These are phyloP conservation scores for Amanita exitialis DNA, from an alignment of 768 basidiomycete genomes.

Conservation along the genomic window DNA sequence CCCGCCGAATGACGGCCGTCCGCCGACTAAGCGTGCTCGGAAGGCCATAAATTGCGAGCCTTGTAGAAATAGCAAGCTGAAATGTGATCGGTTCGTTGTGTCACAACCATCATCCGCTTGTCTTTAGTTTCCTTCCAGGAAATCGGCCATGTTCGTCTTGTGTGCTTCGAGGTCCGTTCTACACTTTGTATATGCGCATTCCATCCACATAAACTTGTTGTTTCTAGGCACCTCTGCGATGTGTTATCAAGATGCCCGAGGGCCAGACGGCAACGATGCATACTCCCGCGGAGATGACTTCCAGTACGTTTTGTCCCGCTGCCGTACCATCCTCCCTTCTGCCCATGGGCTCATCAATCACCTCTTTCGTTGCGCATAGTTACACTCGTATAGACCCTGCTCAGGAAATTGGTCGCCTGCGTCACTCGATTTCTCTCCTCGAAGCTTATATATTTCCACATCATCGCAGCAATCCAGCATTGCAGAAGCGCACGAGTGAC, in stretches of 20 bases:
- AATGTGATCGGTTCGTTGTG: constrained; percentile 66
- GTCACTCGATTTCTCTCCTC: constrained; percentile 58
- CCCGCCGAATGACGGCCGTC: constrained; percentile 41
- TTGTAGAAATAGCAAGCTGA: constrained; percentile 79
- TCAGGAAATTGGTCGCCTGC: constrained; percentile 56
- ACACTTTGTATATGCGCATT: constrained; percentile 2
- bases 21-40: constrained; percentile 72
- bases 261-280: constrained; percentile 45
- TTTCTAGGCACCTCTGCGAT: constrained; percentile 62
- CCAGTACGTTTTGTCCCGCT: constrained; percentile 31
- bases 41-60: constrained; percentile 89
- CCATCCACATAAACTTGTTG: constrained; percentile 14
- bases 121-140: constrained; percentile 27
- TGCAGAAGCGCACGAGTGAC: constrained; percentile 26
- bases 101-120: constrained; percentile 2
- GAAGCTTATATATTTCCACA: constrained; percentile 48
- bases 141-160: constrained; percentile 86
- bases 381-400: constrained; percentile 49
- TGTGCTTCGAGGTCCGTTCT: constrained; percentile 62
- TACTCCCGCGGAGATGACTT: constrained; percentile 51
- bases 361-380: constrained; percentile 14
- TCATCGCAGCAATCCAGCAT: constrained; percentile 24
- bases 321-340: constrained; percentile 8
- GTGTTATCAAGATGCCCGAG: constrained; percentile 71
- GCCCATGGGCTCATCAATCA: constrained; percentile 6